Base-by-base conservation (phyloP, 179 eudicot species). In the Silene noctiflora region DNA sequence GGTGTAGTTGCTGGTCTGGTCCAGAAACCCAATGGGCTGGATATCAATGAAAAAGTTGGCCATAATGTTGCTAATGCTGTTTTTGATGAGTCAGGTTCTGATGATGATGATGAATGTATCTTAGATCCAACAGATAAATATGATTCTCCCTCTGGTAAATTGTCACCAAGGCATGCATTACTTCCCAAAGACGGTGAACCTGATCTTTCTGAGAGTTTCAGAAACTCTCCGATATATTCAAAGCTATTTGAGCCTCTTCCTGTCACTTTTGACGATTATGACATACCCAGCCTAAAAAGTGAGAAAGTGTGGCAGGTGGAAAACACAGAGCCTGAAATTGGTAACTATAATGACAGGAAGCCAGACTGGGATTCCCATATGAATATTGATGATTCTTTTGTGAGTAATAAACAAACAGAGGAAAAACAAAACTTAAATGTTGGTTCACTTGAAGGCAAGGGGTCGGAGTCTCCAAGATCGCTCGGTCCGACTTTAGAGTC, bases 41-140 rank as follows among this genome's bases (percentile, higher is more conserved):
- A 76, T 24, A 44, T 62, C 68, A 78, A 67, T n/a, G 75, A 82
- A 60, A 75, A 59, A 44, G 78, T 70, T 65, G 77, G 81, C 31
- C 63, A 24, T 76, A 76, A 75, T 64, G 76, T 51, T 69, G 76
- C 80, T 79, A 78, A 53, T 74, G 86, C 63, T 74, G 71, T 77
- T 39, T 94, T 84, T 81, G 93, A 94, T 84, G 87, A 85, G 14
- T 84, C 78, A 70, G 88, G 70, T 76, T 84, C 96, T 73, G 91
- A 87, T 76, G 82, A 80, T 78, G 86, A 82, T 85, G 88, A 71
- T 59, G 63, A 46, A 58, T 25, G 4, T 63, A 73, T 67, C 73
- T 69, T 83, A 33, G 82, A 81, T 77, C 44, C 70, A 67, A 79
- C 76, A 27, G 81, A 74, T 29, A 82, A 81, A 53, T 66, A 79